Percentiles rank a stretch among this genome's conserved stretches.
These are phyloP conservation scores for Thelonectria blattea DNA, from an alignment of 2,329 filamentous ascomycete species.

Conservation along the genomic window DNA sequence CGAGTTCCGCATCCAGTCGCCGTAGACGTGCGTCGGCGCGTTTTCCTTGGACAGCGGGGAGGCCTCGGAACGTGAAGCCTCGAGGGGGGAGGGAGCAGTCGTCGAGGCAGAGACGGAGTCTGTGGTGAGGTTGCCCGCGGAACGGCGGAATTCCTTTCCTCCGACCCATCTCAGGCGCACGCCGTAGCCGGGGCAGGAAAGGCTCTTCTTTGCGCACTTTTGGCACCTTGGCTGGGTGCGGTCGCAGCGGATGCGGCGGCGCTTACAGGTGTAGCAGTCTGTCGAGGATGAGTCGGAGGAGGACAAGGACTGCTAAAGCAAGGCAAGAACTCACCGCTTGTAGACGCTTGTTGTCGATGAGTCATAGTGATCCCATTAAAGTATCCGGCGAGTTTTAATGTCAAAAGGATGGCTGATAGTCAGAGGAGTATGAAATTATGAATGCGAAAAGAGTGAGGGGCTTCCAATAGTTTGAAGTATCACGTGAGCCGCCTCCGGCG, in stretches of 20 bases:
- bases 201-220: slow-evolving; percentile 40
- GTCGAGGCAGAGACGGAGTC: not conserved
- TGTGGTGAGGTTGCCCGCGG: not conserved
- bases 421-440: not conserved
- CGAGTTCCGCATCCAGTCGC: slow-evolving; percentile 27
- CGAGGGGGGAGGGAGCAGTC: too few relatives aligned
- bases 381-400: not conserved
- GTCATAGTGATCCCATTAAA: not conserved
- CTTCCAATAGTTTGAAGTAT: too few relatives aligned
- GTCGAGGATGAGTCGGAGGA: not conserved
- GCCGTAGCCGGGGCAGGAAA: slow-evolving; percentile 38
- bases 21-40: not conserved
- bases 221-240: slow-evolving; percentile 33
- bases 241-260: slow-evolving; percentile 41
- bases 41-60: not conserved
- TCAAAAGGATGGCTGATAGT: not conserved
- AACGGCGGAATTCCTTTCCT: slow-evolving; percentile 37
- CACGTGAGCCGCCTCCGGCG: too few relatives aligned
- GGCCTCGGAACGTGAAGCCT: too few relatives aligned
- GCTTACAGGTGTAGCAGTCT: slow-evolving; percentile 36
- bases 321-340: not conserved
- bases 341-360: not conserved
- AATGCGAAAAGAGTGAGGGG: too few relatives aligned
- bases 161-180: slow-evolving; percentile 38
- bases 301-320: not conserved